phyloP scores from a whole-genome alignment of 2,329 filamentous ascomycete species.

The Beauveria caledonica region DNA sequence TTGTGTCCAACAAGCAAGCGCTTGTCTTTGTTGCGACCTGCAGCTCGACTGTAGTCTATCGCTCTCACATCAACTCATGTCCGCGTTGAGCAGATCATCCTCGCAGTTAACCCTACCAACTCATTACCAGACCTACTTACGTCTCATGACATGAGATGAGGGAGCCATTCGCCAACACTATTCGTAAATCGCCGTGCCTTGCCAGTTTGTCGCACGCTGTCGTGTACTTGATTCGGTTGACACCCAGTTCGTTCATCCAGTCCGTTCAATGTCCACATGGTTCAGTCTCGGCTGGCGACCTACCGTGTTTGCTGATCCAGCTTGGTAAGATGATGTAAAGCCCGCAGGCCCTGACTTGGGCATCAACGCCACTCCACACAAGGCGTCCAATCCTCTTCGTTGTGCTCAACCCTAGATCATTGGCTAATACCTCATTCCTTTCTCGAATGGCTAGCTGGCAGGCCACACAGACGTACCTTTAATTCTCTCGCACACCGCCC shows the following conservation, averaged over 20 bases:
- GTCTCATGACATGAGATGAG: background rate
- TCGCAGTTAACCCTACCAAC: background rate
- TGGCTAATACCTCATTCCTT: background rate
- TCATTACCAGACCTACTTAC: too few species aligned
- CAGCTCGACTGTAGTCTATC: background rate
- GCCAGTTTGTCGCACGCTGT: conserved; percentile 4
- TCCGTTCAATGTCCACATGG: background rate
- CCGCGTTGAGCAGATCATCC: background rate
- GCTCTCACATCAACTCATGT: background rate
- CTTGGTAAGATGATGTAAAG: background rate
- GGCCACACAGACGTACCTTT: background rate
- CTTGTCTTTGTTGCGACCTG: background rate
- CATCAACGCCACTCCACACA: conserved; percentile 4
- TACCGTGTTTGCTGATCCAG: background rate
- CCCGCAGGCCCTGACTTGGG: conserved; percentile 8
- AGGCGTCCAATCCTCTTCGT: conserved; percentile 2
- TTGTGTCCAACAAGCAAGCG: background rate
- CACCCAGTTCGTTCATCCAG: conserved; percentile 2
- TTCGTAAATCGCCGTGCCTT: background rate
- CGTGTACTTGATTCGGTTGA: conserved; percentile 2
- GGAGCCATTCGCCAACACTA: background rate
- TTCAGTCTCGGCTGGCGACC: background rate
- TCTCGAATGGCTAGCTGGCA: background rate
- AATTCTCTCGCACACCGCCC: background rate
- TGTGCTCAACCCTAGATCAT: background rate